Evolutionary conservation across 345 rosid species (phyloP), one percentile per base, ranked within the genome.

Genomic region (Gossypium australe): DNA sequence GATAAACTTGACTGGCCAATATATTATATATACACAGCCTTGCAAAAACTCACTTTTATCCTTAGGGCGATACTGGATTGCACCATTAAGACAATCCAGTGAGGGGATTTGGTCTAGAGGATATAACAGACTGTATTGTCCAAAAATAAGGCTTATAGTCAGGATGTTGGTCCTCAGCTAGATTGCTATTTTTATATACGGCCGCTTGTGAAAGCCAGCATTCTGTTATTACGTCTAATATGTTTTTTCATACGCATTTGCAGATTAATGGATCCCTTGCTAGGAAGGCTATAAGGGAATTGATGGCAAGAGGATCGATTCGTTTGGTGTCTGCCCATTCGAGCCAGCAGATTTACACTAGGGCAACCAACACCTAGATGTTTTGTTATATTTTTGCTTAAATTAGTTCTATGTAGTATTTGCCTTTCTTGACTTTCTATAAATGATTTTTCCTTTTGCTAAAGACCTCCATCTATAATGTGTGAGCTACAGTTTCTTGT

Each of bases 311-410:
- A 77, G 98, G 93, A 18, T 78, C 79, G 48, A 87, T 89, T 82
- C 79, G 92, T 84, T 86, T 88, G 95, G 86, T 91, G 4, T 87
- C 95, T 61, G 79, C 92, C 45, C 93, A 91, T 81, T 72, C 94
- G 2, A 88, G 93, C 88, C 94, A 91, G 84, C 92, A 91, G 87
- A 93, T 93, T 63, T 89, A 88, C 84, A 89, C 94, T 52, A 86
- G 97, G 79, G 91, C 96, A 0, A 88, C 96, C 2, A 89, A 89
- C 77, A 87, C 89, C 78, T 90, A 84, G 80, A 67, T 43, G 25
- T 16, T 49, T 55, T 20, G 47, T 66, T 17, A 25, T 52, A 16
- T 38, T 53, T 56, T 70, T 70, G 18, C 25, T 8, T 71, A 18
- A 34, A 4, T 48, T 73, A 73, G 58, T 60, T 60, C 22, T 60